phyloP scores from a whole-genome alignment of 768 basidiomycete genomes.

The Asterophora lycoperdoides region DNA sequence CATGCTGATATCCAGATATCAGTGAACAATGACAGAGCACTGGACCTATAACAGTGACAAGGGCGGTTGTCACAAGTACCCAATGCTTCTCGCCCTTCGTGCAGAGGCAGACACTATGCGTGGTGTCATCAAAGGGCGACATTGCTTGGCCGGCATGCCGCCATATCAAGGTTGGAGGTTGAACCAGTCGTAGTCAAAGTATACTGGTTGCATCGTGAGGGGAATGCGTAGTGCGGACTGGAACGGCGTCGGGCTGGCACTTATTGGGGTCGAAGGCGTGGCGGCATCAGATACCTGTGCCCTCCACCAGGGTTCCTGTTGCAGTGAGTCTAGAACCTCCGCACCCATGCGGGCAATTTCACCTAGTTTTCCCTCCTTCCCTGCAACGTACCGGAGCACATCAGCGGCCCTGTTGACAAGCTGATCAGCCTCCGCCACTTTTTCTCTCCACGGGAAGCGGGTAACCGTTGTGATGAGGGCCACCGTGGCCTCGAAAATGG shows the following conservation, averaged over 20 bases:
- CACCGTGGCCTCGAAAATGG: constrained; percentile 44
- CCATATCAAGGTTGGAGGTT: neutral
- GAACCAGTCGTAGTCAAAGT: constrained; percentile 7
- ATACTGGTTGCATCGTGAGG: neutral
- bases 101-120: neutral
- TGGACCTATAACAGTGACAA: no score
- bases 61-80: no score
- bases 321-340: constrained; percentile 33
- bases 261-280: neutral
- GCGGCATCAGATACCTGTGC: constrained; percentile 4
- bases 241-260: neutral
- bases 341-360: constrained; percentile 37
- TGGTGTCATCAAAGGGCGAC: neutral
- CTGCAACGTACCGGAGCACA: constrained; percentile 31
- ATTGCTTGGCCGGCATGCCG: neutral
- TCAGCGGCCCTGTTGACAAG: constrained; percentile 35
- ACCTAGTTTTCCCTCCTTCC: constrained; percentile 33
- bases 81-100: neutral
- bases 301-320: constrained; percentile 24
- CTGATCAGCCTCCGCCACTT: constrained; percentile 32
- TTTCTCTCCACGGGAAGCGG: constrained; percentile 35
- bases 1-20: no score
- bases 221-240: neutral
- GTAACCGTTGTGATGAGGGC: constrained; percentile 40
- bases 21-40: no score